Percentiles rank a stretch among this genome's conserved stretches.
These are phyloP conservation scores for Lactifluus echinatus DNA, from an alignment of 768 basidiomycete species.

Conservation along the genomic window DNA sequence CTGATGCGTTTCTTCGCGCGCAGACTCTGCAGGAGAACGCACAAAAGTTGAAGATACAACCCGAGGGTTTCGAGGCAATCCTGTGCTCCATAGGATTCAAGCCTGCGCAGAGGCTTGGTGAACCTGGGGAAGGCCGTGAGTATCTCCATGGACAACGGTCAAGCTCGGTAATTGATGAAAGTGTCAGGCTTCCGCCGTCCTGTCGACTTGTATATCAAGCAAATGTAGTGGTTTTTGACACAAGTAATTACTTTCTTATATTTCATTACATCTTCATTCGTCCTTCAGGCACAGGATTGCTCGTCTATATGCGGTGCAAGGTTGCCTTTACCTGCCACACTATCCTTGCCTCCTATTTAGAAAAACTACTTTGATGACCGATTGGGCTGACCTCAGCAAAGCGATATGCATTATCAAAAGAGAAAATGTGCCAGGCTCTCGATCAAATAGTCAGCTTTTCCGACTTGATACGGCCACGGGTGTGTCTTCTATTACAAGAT, in stretches of 20 bases:
- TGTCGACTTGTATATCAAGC: constrained; percentile 19
- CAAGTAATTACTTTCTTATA: background rate
- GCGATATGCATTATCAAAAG: background rate
- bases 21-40: constrained; percentile 55
- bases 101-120: constrained; percentile 39
- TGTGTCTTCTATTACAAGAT: constrained; percentile 85
- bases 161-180: background rate
- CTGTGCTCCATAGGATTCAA: constrained; percentile 58
- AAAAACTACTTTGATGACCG: constrained; percentile 28
- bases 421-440: constrained; percentile 51
- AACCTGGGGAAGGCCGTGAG: constrained; percentile 58
- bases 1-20: background rate
- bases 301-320: background rate
- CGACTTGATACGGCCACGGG: constrained; percentile 80
- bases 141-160: background rate
- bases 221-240: background rate
- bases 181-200: constrained; percentile 20
- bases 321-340: background rate
- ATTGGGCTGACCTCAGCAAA: background rate
- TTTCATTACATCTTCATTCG: background rate
- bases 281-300: background rate
- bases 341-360: too few species aligned
- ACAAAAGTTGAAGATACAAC: constrained; percentile 46
- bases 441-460: constrained; percentile 60
- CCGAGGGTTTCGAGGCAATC: constrained; percentile 49